These are phyloP conservation scores for Acorus gramineus DNA, from an alignment of 106 monocot species.

Conservation along the genomic window DNA sequence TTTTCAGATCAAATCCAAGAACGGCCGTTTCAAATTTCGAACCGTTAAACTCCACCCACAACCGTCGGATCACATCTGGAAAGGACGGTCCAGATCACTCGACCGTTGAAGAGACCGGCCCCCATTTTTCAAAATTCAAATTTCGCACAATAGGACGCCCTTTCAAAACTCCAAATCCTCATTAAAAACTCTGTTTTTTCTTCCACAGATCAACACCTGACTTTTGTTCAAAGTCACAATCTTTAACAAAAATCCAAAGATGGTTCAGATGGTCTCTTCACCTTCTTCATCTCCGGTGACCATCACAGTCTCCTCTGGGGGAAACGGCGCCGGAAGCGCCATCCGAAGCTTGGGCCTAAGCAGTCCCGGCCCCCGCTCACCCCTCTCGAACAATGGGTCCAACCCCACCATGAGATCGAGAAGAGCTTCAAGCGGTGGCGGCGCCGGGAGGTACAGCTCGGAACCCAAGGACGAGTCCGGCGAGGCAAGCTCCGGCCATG, in stretches of 20 bases:
- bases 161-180: conserved; percentile 5
- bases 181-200: neutral
- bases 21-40: too few relatives aligned
- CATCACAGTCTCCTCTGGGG: conserved; percentile 44
- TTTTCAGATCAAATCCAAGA: too few relatives aligned
- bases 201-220: conserved; percentile 1
- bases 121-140: neutral
- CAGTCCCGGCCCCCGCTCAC: conserved; percentile 42
- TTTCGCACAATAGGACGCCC: neutral
- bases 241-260: neutral
- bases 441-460: conserved; percentile 24
- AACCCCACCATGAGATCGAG: conserved; percentile 1
- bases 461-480: conserved; percentile 13
- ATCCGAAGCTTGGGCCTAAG: conserved; percentile 37
- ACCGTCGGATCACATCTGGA: too few relatives aligned
- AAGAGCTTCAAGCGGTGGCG: conserved; percentile 10
- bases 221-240: neutral
- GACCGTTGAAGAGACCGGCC: neutral
- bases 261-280: conserved; percentile 20
- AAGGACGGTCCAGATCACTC: conserved; percentile 6
- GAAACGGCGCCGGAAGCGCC: conserved; percentile 6
- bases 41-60: too few relatives aligned
- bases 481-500: conserved; percentile 32
- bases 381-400: conserved; percentile 18
- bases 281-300: conserved; percentile 42